Percentiles rank a stretch among this genome's conserved stretches.
These are phyloP conservation scores for Sicyos edulis DNA, from an alignment of 306 rosid species.

Conservation along the genomic window DNA sequence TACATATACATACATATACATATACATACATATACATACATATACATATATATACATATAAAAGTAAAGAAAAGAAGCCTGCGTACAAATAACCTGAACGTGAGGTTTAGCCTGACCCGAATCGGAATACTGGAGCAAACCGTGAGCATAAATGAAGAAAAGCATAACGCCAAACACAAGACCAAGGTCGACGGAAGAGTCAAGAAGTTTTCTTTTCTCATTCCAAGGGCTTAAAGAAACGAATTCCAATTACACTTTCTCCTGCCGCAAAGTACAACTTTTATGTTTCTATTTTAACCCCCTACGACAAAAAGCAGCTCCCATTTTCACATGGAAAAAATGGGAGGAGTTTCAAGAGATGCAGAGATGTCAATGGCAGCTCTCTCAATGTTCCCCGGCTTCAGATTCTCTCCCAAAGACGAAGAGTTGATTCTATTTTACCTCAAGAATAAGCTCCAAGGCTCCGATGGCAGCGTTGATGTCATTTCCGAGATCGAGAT, in stretches of 20 bases:
- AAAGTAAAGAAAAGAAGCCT: too few species aligned
- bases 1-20: too few species aligned
- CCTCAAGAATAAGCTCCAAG: conserved; percentile 62
- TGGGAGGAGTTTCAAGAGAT: conserved; percentile 40
- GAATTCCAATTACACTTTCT: not conserved
- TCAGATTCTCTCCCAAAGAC: conserved; percentile 87
- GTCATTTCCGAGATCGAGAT: conserved; percentile 77
- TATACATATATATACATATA: too few species aligned
- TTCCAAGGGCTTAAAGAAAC: conserved; percentile 13
- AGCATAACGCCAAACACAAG: conserved; percentile 10
- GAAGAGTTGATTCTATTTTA: conserved; percentile 77
- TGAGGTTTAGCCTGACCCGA: not conserved
- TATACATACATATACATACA: too few species aligned
- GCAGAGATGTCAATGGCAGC: conserved; percentile 63
- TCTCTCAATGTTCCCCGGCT: conserved; percentile 83
- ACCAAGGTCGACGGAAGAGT: conserved; percentile 15
- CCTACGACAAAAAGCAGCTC: not conserved
- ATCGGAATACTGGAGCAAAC: conserved; percentile 19
- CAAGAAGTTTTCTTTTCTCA: conserved; percentile 9
- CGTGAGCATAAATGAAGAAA: conserved; percentile 7
- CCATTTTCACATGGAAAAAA: not conserved
- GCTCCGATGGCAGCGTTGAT: conserved; percentile 52
- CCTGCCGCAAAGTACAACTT: not conserved
- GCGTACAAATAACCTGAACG: too few species aligned
- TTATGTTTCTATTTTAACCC: not conserved